A percentile compares a stretch with the other conserved stretches of the same genome.
phyloP scores from a whole-genome alignment of 129 eudicot genomes.

The Helianthus tuberosus region DNA sequence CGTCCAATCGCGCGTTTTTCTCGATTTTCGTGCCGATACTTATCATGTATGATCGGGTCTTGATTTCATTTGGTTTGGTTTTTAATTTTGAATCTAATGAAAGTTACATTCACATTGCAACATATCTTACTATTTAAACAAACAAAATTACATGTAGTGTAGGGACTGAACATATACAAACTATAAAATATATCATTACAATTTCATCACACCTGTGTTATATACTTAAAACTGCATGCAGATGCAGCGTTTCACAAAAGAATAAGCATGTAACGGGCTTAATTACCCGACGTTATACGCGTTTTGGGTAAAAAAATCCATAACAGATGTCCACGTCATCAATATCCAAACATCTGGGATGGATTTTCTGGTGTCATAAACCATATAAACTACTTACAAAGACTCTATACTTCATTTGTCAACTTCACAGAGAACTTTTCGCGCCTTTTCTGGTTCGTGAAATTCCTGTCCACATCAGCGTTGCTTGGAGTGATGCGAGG shows the following conservation, averaged over 20 bases:
- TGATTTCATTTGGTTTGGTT: too few relatives aligned
- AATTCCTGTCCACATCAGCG: constrained; percentile 36
- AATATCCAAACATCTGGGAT: constrained; percentile 30
- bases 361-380: constrained; percentile 30
- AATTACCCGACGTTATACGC: constrained; percentile 6
- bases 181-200: constrained; percentile 18
- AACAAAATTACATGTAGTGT: constrained; percentile 22
- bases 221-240: constrained; percentile 27
- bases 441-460: constrained; percentile 15
- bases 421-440: not conserved
- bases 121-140: constrained; percentile 14
- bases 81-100: too few relatives aligned
- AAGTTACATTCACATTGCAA: not conserved
- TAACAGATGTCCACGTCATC: constrained; percentile 34
- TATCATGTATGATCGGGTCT: too few relatives aligned
- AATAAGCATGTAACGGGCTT: not conserved
- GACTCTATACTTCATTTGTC: not conserved
- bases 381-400: constrained; percentile 24
- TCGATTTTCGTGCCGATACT: too few relatives aligned
- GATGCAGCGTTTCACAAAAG: constrained; percentile 25
- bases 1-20: too few relatives aligned
- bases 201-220: constrained; percentile 23
- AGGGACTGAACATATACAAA: constrained; percentile 15
- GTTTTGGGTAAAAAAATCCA: constrained; percentile 32
- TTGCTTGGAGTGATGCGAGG: constrained; percentile 47